Percentiles rank a stretch among this genome's conserved stretches.
Evolutionary conservation across 495 filamentous ascomycete species (phyloP).

Genomic region (Cercophora newfieldiana): DNA sequence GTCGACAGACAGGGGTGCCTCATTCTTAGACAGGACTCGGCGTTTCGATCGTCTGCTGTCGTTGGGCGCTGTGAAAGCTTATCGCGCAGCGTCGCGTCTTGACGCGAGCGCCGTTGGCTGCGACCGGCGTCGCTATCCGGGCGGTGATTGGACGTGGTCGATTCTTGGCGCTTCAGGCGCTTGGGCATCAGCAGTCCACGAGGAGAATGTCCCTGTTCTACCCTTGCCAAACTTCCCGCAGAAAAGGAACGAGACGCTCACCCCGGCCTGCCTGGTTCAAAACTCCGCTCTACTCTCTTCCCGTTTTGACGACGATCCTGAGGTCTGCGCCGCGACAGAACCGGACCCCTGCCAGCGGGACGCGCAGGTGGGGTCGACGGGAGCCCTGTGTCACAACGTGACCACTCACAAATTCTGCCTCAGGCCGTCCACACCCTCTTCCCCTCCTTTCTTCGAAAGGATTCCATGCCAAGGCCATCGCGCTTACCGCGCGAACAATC

Average conservation of each 20-base stretch:
- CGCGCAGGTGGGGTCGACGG: neutral
- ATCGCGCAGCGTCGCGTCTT: slow-evolving; percentile 3
- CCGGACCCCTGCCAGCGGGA: neutral
- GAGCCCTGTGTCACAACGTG: too few relatives aligned
- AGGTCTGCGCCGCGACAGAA: neutral
- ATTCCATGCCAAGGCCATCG: too few relatives aligned
- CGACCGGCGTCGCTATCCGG: neutral
- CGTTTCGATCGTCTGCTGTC: slow-evolving; percentile 8
- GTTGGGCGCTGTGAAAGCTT: slow-evolving; percentile 1
- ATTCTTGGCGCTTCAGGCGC: slow-evolving; percentile 8
- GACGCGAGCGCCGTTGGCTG: slow-evolving; percentile 3
- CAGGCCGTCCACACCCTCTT: too few relatives aligned
- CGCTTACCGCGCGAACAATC: too few relatives aligned
- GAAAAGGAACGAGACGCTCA: neutral
- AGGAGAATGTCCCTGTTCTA: neutral
- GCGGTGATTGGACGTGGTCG: slow-evolving; percentile 11
- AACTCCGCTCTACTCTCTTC: neutral
- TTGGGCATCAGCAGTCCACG: neutral
- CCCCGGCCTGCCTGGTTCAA: neutral
- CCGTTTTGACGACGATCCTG: neutral
- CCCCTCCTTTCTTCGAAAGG: too few relatives aligned
- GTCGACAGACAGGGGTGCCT: slow-evolving; percentile 10
- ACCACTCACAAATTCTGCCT: too few relatives aligned
- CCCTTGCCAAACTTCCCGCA: neutral
- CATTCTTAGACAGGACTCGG: slow-evolving; percentile 8